Conservation (phyloP, 352 stramenopile genomes). For the Achlya hypogyna region DNA sequence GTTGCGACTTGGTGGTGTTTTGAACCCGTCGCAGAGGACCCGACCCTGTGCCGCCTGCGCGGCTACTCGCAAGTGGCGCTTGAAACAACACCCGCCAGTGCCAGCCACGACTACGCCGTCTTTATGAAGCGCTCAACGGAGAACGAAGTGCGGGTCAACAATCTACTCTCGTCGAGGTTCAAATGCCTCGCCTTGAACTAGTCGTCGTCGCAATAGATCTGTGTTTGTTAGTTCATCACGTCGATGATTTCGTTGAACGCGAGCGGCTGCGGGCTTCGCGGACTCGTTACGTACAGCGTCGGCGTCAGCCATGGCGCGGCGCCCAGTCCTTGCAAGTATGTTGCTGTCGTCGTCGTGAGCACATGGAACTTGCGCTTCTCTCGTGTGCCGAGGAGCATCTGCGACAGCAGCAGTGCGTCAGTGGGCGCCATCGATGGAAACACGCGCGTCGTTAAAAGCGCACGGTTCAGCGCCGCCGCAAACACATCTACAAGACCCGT, state of each 20-base stretch:
- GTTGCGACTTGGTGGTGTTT: constrained; percentile 3
- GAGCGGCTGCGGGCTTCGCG: not conserved
- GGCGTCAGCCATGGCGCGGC: constrained; percentile 4
- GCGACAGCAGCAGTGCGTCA: constrained; percentile 7
- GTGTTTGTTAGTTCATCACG: constrained; percentile 15
- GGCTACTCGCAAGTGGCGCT: constrained; percentile 10
- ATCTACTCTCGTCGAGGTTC: not conserved
- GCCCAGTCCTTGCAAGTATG: constrained; percentile 18
- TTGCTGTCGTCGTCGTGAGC: constrained; percentile 3
- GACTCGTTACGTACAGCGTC: not conserved
- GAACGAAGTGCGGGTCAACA: not conserved
- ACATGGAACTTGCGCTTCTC: constrained; percentile 20
- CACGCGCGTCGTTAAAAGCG: not conserved
- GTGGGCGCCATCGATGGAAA: constrained; percentile 3
- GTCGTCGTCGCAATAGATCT: not conserved
- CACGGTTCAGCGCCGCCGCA: constrained; percentile 5
- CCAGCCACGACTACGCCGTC: not conserved
- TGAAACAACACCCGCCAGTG: not conserved
- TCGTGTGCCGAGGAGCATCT: constrained; percentile 1
- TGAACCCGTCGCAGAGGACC: not conserved
- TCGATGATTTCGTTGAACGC: constrained; percentile 6
- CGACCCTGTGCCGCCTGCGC: not conserved
- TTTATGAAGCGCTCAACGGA: constrained; percentile 12
- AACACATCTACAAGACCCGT: constrained; percentile 1
- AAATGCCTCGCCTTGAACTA: not conserved